A percentile compares a stretch with the other conserved stretches of the same genome.
Evolutionary conservation across 164 flowering plant genomes (phyloP).

Genomic region (Aristolochia contorta): DNA sequence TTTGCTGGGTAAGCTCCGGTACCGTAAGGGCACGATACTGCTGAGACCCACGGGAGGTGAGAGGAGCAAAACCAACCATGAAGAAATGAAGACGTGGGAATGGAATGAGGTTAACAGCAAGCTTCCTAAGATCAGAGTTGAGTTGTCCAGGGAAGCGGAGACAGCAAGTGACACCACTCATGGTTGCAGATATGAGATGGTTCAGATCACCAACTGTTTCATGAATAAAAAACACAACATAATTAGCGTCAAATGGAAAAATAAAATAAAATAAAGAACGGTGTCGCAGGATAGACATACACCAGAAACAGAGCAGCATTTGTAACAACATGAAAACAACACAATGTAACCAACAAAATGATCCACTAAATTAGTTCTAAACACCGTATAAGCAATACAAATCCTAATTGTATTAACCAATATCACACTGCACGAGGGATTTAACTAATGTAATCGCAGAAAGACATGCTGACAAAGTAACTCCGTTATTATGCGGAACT

Average conservation of each 20-base stretch:
- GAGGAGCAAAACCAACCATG: constrained; percentile 63
- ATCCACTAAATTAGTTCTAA: no score
- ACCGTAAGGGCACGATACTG: constrained; percentile 54
- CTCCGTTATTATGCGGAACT: no score
- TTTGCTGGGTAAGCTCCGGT: constrained; percentile 57
- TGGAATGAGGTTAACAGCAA: constrained; percentile 58
- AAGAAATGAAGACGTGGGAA: constrained; percentile 65
- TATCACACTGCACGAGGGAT: no score
- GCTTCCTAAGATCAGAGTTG: constrained; percentile 55
- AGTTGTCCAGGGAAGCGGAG: constrained; percentile 60
- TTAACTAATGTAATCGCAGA: no score
- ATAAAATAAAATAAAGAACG: neutral
- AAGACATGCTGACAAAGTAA: no score
- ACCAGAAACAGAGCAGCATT: neutral
- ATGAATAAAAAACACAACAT: neutral
- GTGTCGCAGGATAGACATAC: no score
- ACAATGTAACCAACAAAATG: no score
- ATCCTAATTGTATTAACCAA: no score
- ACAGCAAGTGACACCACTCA: constrained; percentile 68
- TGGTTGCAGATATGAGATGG: constrained; percentile 56
- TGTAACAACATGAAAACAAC: neutral
- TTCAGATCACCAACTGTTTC: constrained; percentile 57
- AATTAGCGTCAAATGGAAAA: neutral
- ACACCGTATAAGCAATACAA: no score
- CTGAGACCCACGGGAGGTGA: constrained; percentile 63